These are phyloP conservation scores for Rhododendron ferrugineum DNA, from an alignment of 148 eudicot species.

Conservation along the genomic window DNA sequence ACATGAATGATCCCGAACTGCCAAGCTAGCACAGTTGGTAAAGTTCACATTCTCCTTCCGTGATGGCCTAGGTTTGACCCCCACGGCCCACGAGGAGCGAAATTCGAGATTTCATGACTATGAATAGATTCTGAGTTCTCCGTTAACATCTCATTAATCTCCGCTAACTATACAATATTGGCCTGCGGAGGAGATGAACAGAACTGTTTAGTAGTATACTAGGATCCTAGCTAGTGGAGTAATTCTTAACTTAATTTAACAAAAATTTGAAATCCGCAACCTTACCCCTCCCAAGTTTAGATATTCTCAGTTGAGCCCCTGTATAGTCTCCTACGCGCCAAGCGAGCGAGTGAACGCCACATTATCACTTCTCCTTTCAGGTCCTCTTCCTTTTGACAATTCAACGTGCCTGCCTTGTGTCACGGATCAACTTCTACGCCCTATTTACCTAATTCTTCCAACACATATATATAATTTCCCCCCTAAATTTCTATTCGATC, in stretches of 20 bases:
- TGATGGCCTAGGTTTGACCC: too few species aligned
- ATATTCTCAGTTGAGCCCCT: background rate
- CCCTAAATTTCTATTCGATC: background rate
- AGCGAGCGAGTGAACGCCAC: background rate
- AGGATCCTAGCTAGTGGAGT: too few species aligned
- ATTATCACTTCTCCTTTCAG: background rate
- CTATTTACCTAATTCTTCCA: background rate
- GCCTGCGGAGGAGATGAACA: too few species aligned
- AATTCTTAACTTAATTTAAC: background rate
- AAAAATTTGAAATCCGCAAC: background rate
- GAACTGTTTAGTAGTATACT: too few species aligned
- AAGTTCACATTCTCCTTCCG: accelerated
- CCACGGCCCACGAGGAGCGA: too few species aligned
- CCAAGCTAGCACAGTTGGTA: too few species aligned
- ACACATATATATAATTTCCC: background rate
- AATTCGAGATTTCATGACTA: accelerated
- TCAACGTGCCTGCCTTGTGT: background rate
- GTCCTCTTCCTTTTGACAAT: background rate
- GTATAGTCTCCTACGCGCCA: background rate
- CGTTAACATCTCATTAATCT: too few species aligned
- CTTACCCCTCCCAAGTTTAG: background rate
- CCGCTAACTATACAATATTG: too few species aligned
- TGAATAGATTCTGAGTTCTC: accelerated
- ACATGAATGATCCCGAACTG: too few species aligned
- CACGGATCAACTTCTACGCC: background rate